Evolutionary conservation across 768 basidiomycete species (phyloP), one percentile per base, ranked within the genome.

Genomic region (Boletus vermiculosoides): DNA sequence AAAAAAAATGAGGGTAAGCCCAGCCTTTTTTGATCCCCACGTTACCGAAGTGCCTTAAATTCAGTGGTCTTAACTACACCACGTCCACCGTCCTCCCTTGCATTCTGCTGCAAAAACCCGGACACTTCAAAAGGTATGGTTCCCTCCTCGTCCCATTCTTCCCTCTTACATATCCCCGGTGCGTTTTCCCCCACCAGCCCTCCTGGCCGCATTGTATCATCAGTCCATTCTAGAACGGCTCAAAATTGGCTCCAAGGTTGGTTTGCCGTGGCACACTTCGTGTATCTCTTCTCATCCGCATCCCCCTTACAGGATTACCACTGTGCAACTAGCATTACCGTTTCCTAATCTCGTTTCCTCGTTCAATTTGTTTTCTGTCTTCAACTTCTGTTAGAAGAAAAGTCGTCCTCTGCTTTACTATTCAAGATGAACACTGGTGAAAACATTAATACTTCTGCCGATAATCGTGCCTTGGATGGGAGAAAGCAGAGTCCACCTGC

Each of bases 401-500:
- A 81, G 74, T 75, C 74, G 66, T 70, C 74, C 62, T 66, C 69
- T 64, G 65, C 67, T 71, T 73, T 76, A 68, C 69, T 76, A 62
- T 62, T 71, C 70, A 78, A 81, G 80, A 90, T 91, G 90, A 87
- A 83, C 74, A 76, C 77, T 74, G 75, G 77, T 75, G 85, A 90
- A 78, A 83, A 84, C 74, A 82, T 83, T 85, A 87, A 74, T 77
- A 76, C 80, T 71, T 80, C 84, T 80, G 81, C 77, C 82, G 84
- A 88, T 86, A 82, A 83, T 85, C 81, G 77, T 71, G 67, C 83
- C 71, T 77, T 82, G 51, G 87, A 86, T 69, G 87, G 84, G 63
- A 80, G 86, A 72, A 92, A 90, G 78, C 88, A 89, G 67, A 93
- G 88, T 74, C 92, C 92, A 20, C 90, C 92, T 61, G 92, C 92